Percentiles rank a stretch among this genome's conserved stretches.
phyloP scores from a whole-genome alignment of 169 alveolate species.

The Cryptosporidium ryanae region DNA sequence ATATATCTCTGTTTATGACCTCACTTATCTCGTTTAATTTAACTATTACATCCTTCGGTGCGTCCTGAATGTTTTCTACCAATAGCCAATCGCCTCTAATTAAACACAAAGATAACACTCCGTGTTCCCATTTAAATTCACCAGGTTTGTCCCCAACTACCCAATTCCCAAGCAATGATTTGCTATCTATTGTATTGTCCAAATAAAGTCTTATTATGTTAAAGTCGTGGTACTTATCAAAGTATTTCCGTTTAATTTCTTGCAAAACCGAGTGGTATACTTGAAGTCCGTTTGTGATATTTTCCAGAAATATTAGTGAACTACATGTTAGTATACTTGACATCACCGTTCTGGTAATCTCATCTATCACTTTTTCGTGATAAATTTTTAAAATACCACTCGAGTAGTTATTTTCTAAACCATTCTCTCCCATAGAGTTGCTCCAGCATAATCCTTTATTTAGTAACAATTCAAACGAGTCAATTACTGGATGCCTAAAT shows the following conservation, averaged over 20 bases:
- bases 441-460: background rate
- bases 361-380: background rate
- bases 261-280: conserved; percentile 5
- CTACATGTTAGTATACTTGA: conserved; percentile 4
- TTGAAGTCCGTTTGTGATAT: conserved; percentile 29
- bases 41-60: conserved; percentile 80
- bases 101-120: conserved; percentile 83
- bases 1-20: conserved; percentile 79
- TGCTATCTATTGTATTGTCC: conserved; percentile 85
- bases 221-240: background rate
- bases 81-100: conserved; percentile 84
- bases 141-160: conserved; percentile 83
- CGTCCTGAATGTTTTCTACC: conserved; percentile 81
- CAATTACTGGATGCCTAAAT: background rate
- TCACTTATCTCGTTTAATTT: conserved; percentile 79
- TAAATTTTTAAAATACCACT: conserved; percentile 24
- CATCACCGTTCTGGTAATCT: background rate
- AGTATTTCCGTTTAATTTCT: background rate
- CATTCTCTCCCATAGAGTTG: background rate
- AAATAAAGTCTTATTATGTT: conserved; percentile 79
- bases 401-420: background rate
- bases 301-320: conserved; percentile 45
- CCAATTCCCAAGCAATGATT: conserved; percentile 85
- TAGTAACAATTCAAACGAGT: conserved; percentile 5
- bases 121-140: conserved; percentile 83